Evolutionary conservation across 1,284 basidiomycete genomes (phyloP).

Genomic region (Leccinum huronense): DNA sequence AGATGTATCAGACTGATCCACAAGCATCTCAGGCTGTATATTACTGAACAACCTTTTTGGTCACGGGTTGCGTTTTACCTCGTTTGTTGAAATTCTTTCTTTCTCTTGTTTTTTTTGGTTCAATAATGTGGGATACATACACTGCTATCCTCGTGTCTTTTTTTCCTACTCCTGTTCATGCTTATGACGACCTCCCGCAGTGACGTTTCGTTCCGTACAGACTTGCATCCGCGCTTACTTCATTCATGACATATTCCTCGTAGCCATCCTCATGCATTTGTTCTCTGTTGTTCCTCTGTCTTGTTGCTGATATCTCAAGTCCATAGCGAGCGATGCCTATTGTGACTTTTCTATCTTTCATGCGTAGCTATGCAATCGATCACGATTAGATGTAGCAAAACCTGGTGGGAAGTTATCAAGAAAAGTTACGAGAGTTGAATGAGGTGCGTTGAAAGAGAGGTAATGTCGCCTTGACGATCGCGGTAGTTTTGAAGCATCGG

Average conservation of each 20-base stretch:
- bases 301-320: conserved; percentile 10
- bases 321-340: conserved; percentile 10
- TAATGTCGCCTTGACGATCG: too few relatives aligned
- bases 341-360: conserved; percentile 6
- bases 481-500: too few relatives aligned
- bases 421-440: too few relatives aligned
- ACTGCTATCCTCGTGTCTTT: conserved; percentile 20
- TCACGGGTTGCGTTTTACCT: conserved; percentile 12
- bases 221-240: conserved; percentile 22
- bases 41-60: conserved; percentile 44
- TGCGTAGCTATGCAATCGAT: conserved; percentile 13
- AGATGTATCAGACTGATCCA: conserved; percentile 58
- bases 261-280: conserved; percentile 23
- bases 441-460: too few relatives aligned
- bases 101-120: conserved; percentile 22
- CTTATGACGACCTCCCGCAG: conserved; percentile 16
- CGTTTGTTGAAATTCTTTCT: conserved; percentile 14
- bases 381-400: too few relatives aligned
- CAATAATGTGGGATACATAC: conserved; percentile 26
- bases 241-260: conserved; percentile 26
- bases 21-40: conserved; percentile 55
- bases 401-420: too few relatives aligned
- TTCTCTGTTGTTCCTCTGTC: conserved; percentile 10
- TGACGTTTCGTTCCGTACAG: conserved; percentile 29
- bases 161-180: conserved; percentile 4